Evolutionary conservation across 495 filamentous ascomycete genomes (phyloP), one percentile per base, ranked within the genome.

Genomic region (Baudoinia panamericana): DNA sequence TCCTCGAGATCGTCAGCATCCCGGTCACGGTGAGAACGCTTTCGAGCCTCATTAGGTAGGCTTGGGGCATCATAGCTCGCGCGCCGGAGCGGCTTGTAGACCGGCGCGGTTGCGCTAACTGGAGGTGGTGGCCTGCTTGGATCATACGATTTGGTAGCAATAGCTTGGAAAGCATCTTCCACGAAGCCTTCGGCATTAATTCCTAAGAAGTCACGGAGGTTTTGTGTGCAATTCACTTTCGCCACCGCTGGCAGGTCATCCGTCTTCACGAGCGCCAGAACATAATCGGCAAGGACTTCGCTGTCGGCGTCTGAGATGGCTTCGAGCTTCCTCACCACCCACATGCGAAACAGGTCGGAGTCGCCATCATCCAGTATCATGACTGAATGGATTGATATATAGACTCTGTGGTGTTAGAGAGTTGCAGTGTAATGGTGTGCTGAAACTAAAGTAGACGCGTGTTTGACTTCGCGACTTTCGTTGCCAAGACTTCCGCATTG

Each of bases 221-320:
- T 81, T 30, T 76, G 72, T 49, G 83, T 71, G 41, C 80, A 88
- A 15, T 78, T 72, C 53, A 72, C 67, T 53, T 77, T 75, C 25
- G 93, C 78, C 36, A 77, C 69, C 4, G 79, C 71, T n/a, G 73
- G 71, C 16, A 76, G 70, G 45, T 81, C 82, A 51, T 94, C 84
- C 38, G 83, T 76, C 40, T 74, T 74, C 23, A 94, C 67, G 8
- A 97, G 73, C n/a, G 88, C 88, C 22, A 95, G 65, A 0, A 97
- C 83, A 55, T 95, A 97, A 55, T 97, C 90, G 22, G 86, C 87
- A 12, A 97, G 78, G 3, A 97, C 84, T 53, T 94, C 86, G 21
- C 84, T 78, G 58, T 97, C 90, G 33, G 87, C 90, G 59, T 95
- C 90, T 11, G 86, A 93, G 41, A 90, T 93, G 53, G 88, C 79